Base-by-base conservation (phyloP, 2,329 filamentous ascomycete species). In the Chaetomiaceae sp. region DNA sequence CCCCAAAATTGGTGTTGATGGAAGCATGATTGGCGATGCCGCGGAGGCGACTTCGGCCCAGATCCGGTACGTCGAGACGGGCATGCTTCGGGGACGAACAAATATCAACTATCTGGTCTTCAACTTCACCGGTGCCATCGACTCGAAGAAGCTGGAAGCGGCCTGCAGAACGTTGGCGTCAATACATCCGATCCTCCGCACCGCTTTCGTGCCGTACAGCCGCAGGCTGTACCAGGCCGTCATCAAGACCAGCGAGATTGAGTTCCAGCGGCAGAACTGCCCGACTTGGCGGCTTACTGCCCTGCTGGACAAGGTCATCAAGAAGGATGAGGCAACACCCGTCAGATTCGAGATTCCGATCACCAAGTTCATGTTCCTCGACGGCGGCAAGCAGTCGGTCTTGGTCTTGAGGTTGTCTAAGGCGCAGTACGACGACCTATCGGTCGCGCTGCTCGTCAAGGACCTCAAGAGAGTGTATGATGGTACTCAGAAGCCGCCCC, bases 121-220 rank as follows among this genome's bases (percentile, higher is more conserved):
- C 54, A 74, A 70, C 31, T 76, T 78, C 64, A 73, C 68, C 22
- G 76, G 76, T 0, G 63, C 69, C 0, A 60, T 80, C 0, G 68
- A 74, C 27, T 59, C 65, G 40, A 68, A 70, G 38, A 73, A 71
- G 55, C 70, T 80, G 1, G 72, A 79, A 54, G 68, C 70, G 1
- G 75, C 76, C 0, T 80, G 77, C 58, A 67, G 69, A 20, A 69
- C 70, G 12, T 67, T 81, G 8, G 66, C 68, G 0, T 65, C 65
- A 31, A 68, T 76, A 33, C 78, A 81, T 38, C 73, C 76, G 0
- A 77, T 80, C 25, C 69, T 84, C 7, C 75, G 80, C 20, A 82
- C 81, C 0, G 73, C 75, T 0, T 83, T 83, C 51, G 69, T 77
- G 2, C 65, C 71, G 0, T 71, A 78, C 43, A 70, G 72, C 11